phyloP scores from a whole-genome alignment of 2,329 filamentous ascomycete genomes.

The Penicillium sp. region DNA sequence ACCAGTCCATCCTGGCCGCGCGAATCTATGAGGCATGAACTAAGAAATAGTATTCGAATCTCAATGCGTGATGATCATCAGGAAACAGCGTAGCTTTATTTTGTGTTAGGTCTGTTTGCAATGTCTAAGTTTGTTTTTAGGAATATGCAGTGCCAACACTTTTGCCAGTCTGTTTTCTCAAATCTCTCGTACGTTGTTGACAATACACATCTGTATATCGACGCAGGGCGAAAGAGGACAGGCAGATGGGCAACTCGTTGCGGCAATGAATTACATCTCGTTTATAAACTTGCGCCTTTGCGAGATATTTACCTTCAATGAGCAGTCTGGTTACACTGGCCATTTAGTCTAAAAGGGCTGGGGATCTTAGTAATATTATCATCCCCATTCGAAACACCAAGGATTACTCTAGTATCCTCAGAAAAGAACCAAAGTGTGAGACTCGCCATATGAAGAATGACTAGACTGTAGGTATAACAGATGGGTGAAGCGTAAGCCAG shows the following conservation, averaged over 20 bases:
- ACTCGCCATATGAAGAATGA: too few relatives aligned
- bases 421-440: too few relatives aligned
- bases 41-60: neutral
- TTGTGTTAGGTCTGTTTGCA: too few relatives aligned
- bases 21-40: conserved; percentile 18
- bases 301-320: neutral
- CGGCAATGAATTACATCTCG: conserved; percentile 30
- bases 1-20: conserved; percentile 14
- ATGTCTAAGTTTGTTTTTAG: too few relatives aligned
- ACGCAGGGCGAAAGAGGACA: conserved; percentile 20
- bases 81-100: neutral
- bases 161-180: conserved; percentile 30
- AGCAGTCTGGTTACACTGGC: too few relatives aligned
- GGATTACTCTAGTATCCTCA: too few relatives aligned
- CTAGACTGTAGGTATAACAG: too few relatives aligned
- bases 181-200: conserved; percentile 31
- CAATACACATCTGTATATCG: conserved; percentile 29
- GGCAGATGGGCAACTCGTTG: conserved; percentile 28
- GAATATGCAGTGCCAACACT: neutral
- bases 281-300: conserved; percentile 17
- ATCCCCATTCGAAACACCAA: too few relatives aligned
- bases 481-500: too few relatives aligned
- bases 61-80: conserved; percentile 7
- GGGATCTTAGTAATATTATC: too few relatives aligned
- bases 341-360: too few relatives aligned